Evolutionary conservation across 768 basidiomycete species (phyloP).

Genomic region (Panus rudis): DNA sequence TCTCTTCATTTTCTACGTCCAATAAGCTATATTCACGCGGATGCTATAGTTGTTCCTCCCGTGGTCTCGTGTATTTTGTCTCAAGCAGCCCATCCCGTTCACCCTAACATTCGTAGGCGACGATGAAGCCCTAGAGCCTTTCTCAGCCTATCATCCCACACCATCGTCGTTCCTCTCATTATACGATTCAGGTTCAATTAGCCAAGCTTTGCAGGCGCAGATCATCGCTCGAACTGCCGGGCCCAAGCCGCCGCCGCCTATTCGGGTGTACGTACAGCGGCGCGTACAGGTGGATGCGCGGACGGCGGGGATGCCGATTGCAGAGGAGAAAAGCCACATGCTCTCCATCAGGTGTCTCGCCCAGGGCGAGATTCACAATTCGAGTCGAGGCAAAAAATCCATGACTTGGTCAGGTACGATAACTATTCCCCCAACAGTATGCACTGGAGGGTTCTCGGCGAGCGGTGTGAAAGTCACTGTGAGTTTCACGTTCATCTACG

Average conservation of each 20-base stretch:
- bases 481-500: constrained; percentile 2
- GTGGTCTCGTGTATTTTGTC: constrained; percentile 16
- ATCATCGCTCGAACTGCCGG: constrained; percentile 7
- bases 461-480: constrained; percentile 18
- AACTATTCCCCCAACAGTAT: constrained; percentile 9
- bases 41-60: constrained; percentile 18
- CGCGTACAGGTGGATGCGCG: constrained; percentile 9
- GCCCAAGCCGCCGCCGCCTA: not conserved
- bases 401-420: constrained; percentile 21
- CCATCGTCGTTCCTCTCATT: constrained; percentile 20
- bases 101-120: constrained; percentile 17
- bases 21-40: not conserved
- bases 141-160: constrained; percentile 14
- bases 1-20: not conserved
- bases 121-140: constrained; percentile 15
- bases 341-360: constrained; percentile 10
- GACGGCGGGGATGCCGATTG: not conserved
- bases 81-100: constrained; percentile 21
- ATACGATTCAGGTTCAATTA: constrained; percentile 2
- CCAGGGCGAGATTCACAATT: constrained; percentile 16
- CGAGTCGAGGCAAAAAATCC: constrained; percentile 7
- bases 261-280: constrained; percentile 5
- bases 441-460: constrained; percentile 17
- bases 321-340: constrained; percentile 9
- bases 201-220: constrained; percentile 7